Base-by-base conservation (phyloP, 78 protist genomes). In the Cyanophora paradoxa region DNA sequence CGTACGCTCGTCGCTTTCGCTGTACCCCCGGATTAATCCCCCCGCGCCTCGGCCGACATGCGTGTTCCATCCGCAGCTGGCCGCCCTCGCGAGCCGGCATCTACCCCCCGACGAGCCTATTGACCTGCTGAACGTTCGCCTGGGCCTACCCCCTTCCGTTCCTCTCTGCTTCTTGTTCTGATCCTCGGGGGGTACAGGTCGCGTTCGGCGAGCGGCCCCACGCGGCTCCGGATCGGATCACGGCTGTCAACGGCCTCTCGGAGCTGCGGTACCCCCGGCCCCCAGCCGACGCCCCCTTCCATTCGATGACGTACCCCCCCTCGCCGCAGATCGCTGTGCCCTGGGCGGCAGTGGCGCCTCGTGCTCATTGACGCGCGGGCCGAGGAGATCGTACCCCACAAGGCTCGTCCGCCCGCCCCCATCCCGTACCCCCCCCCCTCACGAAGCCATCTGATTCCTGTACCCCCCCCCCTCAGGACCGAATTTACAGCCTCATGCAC, bases 81-180 rank as follows among this genome's bases (percentile, higher is more conserved):
- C 68, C 16, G 14, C 31, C n/a, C 68, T 62, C 30, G 68, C 68
- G 20, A 31, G 24, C 31, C 11, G 5, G n/a, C 48, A 62, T 19
- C 48, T 37, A 26, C 68, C 68, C 5, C 31, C 68, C 30, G 83
- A 30, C 4, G 78, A 63, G 26, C 78, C 88, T 14, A 80, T 91
- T 24, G 93, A 91, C 33, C 63, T 91, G 37, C 28, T 91, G 20
- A 91, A 88, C 64, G 95, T 91, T 5, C 50, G 46, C 46, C n/a
- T n/a, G n/a, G n/a, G n/a, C n/a, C n/a, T n/a, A n/a, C n/a, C n/a
- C n/a, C n/a, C n/a, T n/a, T n/a, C n/a, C n/a, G n/a, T n/a, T n/a
- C n/a, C n/a, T n/a, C n/a, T n/a, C n/a, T n/a, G n/a, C n/a, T n/a
- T n/a, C n/a, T n/a, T n/a, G n/a, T n/a, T n/a, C n/a, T n/a, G n/a